These are phyloP conservation scores for Erythrobasidium hasegawianum DNA, from an alignment of 1,284 basidiomycete species.

Conservation along the genomic window DNA sequence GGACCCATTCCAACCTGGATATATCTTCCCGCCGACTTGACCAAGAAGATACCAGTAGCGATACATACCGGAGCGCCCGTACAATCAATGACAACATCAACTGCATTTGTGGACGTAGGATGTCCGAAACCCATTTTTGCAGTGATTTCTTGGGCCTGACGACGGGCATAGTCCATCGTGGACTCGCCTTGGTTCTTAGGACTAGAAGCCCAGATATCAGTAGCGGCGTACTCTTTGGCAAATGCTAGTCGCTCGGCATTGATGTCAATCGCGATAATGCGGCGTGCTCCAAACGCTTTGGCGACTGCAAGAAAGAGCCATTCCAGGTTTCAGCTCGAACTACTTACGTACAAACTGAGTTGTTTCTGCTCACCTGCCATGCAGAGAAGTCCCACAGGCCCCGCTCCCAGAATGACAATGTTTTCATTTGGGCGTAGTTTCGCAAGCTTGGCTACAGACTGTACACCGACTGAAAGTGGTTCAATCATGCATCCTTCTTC, in stretches of 20 bases:
- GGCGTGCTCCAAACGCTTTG: conserved; percentile 66
- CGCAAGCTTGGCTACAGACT: conserved; percentile 76
- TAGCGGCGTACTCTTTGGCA: conserved; percentile 81
- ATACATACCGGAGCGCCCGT: conserved; percentile 61
- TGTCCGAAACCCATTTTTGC: conserved; percentile 50
- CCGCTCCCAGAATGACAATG: conserved; percentile 54
- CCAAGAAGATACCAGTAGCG: conserved; percentile 56
- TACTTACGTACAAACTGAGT: too few species aligned
- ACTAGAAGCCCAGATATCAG: conserved; percentile 68
- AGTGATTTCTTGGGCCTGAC: conserved; percentile 51
- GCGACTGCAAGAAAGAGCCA: conserved; percentile 30
- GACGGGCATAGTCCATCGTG: conserved; percentile 48
- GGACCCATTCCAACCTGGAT: conserved; percentile 58
- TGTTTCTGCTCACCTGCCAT: conserved; percentile 71
- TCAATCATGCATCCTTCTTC: conserved; percentile 68
- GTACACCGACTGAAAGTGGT: conserved; percentile 85
- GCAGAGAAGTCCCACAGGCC: conserved; percentile 85
- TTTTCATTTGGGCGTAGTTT: conserved; percentile 67
- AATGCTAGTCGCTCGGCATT: conserved; percentile 76
- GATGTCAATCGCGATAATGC: conserved; percentile 81
- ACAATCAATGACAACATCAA: conserved; percentile 61
- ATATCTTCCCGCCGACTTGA: conserved; percentile 67
- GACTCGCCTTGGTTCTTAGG: conserved; percentile 44
- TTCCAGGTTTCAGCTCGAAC: conserved; percentile 50
- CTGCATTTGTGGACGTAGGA: conserved; percentile 52